A percentile compares a stretch with the other conserved stretches of the same genome.
Evolutionary conservation across 129 eudicot species (phyloP).

Genomic region (Artemisia argyi): DNA sequence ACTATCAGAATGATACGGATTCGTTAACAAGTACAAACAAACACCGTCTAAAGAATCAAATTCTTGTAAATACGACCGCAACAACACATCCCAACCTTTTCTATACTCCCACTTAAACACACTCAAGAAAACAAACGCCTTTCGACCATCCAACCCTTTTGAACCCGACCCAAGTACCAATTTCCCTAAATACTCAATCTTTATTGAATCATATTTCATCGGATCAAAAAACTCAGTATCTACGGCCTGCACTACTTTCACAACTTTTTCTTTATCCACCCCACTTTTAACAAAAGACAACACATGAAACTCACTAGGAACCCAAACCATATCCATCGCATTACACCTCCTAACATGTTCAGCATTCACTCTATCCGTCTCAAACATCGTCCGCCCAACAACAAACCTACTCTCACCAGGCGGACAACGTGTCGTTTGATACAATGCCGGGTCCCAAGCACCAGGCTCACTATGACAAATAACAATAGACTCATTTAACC

Average conservation of each 20-base stretch:
- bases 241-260: conserved; percentile 74
- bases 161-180: conserved; percentile 55
- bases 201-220: conserved; percentile 39
- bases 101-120: conserved; percentile 86
- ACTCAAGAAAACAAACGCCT: conserved; percentile 71
- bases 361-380: conserved; percentile 70
- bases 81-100: conserved; percentile 91
- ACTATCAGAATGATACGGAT: conserved; percentile 64
- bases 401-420: conserved; percentile 48
- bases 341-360: conserved; percentile 80
- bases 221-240: conserved; percentile 81
- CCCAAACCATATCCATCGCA: conserved; percentile 84
- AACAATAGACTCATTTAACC: conserved; percentile 49
- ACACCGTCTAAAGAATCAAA: conserved; percentile 52
- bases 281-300: conserved; percentile 63
- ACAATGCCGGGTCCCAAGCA: conserved; percentile 87
- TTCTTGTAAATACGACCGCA: conserved; percentile 66
- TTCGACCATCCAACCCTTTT: neutral
- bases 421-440: conserved; percentile 70
- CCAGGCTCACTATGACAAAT: conserved; percentile 96
- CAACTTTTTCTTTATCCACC: conserved; percentile 71
- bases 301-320: conserved; percentile 84
- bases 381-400: conserved; percentile 89
- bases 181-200: conserved; percentile 39
- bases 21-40: conserved; percentile 59